Evolutionary conservation across 176 grass and related monocot genomes (phyloP), one percentile per base, ranked within the genome.

Genomic region (Calamus simplicifolius): DNA sequence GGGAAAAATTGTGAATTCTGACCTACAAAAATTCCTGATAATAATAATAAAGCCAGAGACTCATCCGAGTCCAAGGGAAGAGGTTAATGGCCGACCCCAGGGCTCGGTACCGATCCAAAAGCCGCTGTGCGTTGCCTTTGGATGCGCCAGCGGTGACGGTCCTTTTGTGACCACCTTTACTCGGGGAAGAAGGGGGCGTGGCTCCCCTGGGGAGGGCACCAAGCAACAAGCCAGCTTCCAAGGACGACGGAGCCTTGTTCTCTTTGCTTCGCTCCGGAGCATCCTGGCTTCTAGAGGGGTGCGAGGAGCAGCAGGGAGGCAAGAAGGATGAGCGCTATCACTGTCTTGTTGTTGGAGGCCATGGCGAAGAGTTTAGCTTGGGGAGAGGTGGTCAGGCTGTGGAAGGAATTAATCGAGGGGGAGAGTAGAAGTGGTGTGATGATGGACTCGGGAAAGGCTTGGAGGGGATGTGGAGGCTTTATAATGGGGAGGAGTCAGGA

Each of bases 71-170:
- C 35, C 12, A 12, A 10, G 35, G 10, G 35, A 43, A 43, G 35
- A 61, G 19, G 12, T 68, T 95, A 84, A 27, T 96, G 92, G 2
- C 92, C 92, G 29, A 90, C 78, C 7, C 83, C 87, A 0, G 92
- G 92, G 81, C 92, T 96, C 56, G 92, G 92, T 3, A 96, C 87
- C 2, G 92, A 96, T 5, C 75, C 72, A 88, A 0, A 27, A 75
- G 58, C 69, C 87, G 69, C 53, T 61, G 63, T 26, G 63, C 16
- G 75, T 67, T 87, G 75, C 31, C 48, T 0, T 52, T 13, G n/a
- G 38, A 1, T 19, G 0, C 48, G 63, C 15, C 73, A n/a, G 28
- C 15, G 0, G 10, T 18, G 25, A 8, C 43, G 3, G 25, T 25
- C n/a, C n/a, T n/a, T 2, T 6, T 38, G 25, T 29, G 25, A 25